These are phyloP conservation scores for Colletotrichum cordylinicola DNA, from an alignment of 2,329 filamentous ascomycete genomes.

Conservation along the genomic window DNA sequence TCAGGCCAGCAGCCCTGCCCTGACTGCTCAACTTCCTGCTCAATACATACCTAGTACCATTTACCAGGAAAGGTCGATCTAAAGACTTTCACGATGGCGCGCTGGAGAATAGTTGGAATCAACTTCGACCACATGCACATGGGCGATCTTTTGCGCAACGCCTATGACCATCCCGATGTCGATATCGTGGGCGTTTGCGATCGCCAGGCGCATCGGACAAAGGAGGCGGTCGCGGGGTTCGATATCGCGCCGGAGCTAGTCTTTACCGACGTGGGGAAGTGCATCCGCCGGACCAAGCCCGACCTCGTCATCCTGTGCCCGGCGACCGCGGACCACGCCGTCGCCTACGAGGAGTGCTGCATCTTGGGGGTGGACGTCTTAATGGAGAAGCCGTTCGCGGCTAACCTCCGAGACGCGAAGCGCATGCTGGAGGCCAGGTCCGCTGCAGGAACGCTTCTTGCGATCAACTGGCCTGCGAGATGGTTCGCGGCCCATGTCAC, in stretches of 20 bases:
- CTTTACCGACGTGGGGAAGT: background rate
- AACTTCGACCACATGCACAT: background rate
- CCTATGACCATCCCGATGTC: background rate
- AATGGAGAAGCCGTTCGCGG: background rate
- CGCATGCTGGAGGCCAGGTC: background rate
- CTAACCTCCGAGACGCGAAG: background rate
- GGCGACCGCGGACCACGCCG: background rate
- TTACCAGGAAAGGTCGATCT: fast-evolving
- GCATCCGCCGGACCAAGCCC: background rate
- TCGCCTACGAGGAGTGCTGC: background rate
- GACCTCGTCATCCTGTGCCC: background rate
- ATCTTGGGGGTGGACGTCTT: background rate
- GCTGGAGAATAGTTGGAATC: background rate
- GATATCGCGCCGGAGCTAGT: background rate
- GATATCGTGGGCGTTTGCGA: background rate
- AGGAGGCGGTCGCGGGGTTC: background rate
- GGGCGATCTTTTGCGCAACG: background rate
- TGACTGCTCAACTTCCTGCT: background rate
- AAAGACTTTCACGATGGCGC: background rate
- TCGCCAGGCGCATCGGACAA: background rate
- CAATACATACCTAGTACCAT: fast-evolving
- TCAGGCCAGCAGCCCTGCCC: fast-evolving
- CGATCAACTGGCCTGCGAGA: background rate
- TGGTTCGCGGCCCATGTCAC: background rate
- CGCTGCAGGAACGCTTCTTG: background rate